A percentile compares a stretch with the other conserved stretches of the same genome.
Evolutionary conservation across 805 yeast genomes (phyloP).

Genomic region (Kuraishia hungarica): DNA sequence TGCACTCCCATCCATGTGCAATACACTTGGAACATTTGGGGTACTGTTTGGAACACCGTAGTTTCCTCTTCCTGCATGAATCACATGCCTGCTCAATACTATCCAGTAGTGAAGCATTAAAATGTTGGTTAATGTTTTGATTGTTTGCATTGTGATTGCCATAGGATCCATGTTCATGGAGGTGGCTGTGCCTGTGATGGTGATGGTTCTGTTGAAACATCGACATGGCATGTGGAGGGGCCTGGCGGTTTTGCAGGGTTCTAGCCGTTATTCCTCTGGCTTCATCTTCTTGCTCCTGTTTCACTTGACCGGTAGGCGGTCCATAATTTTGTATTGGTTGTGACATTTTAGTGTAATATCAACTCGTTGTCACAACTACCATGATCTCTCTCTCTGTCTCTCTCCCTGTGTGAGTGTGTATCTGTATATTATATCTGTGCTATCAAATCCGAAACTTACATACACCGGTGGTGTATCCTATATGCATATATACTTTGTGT

Average conservation of each 20-base stretch:
- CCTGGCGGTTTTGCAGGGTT: not conserved
- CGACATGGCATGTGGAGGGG: not conserved
- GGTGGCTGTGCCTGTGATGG: not conserved
- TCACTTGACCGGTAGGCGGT: not conserved
- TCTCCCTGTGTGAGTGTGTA: too few relatives aligned
- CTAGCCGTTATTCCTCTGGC: not conserved
- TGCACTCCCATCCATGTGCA: slow-evolving; percentile 65
- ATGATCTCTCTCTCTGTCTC: too few relatives aligned
- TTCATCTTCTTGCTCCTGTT: not conserved
- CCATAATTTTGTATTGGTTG: not conserved
- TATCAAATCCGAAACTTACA: too few relatives aligned
- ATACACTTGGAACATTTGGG: slow-evolving; percentile 74
- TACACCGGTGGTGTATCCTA: too few relatives aligned
- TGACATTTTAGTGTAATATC: not conserved
- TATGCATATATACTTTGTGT: too few relatives aligned
- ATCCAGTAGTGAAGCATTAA: not conserved
- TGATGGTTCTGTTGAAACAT: not conserved
- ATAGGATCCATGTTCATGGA: not conserved
- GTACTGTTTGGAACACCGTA: slow-evolving; percentile 70
- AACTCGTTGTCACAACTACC: too few relatives aligned
- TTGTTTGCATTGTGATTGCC: not conserved
- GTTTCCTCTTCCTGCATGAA: slow-evolving; percentile 71
- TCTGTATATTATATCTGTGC: too few relatives aligned
- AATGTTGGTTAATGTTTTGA: not conserved
- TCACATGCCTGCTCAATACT: slow-evolving; percentile 63